Base-by-base conservation (phyloP, 345 rosid species). In the Eucalyptus curtisii region DNA sequence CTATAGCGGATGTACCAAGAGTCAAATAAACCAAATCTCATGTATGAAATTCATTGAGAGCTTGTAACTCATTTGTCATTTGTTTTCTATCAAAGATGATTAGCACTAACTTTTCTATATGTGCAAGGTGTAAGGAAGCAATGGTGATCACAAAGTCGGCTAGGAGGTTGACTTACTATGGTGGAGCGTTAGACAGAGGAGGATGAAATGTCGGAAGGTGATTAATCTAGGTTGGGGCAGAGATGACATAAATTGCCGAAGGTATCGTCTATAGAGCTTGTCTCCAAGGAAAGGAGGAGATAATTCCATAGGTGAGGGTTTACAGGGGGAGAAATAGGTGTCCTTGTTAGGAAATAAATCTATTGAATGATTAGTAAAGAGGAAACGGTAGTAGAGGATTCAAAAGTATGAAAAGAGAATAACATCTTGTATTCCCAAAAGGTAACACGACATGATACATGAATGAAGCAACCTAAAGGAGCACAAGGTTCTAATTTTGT, bases 141-240 rank as follows among this genome's bases (percentile, higher is more conserved):
- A 66, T 66, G 40, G 5, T 7, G 3, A n/a, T 66, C 11, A 2
- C 15, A 31, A 7, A 31, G 20, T 66, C 20, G 1, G 79, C 40
- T 31, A 8, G 2, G 2, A 66, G 37, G 2, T 66, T 66, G 11
- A 31, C 37, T 30, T n/a, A 64, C 76, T 7, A 7, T 66, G 10
- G 10, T 31, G 79, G 20, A 15, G 40, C 3, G 3, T 14, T 16
- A 7, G 10, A 66, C 3, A 31, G 1, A 66, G 40, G 22, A 66
- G 20, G 40, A 31, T 66, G 76, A 66, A 27, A 31, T 7, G 37
- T n/a, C 2, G 4, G 11, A 66, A 66, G 79, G 79, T 66, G 11
- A 16, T n/a, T 14, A 66, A n/a, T 40, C 3, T 31, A 0, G 6
- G 17, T 64, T n/a, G 4, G 71, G 3, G 22, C 0, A 4, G 11